Evolutionary conservation across 495 filamentous ascomycete species (phyloP).

Genomic region (Viridothelium virens): DNA sequence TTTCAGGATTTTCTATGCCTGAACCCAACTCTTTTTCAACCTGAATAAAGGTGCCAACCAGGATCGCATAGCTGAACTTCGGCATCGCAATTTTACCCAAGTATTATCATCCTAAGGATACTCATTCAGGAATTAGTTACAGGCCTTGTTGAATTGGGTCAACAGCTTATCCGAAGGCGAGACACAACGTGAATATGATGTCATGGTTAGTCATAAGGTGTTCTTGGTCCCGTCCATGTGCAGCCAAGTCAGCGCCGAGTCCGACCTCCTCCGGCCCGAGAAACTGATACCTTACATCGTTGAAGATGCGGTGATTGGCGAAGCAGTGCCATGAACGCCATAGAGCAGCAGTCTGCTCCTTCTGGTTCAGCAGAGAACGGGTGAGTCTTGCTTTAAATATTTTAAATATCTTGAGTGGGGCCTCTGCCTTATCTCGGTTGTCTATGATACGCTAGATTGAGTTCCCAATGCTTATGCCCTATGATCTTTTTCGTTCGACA

Average conservation of each 20-base stretch:
- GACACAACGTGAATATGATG: neutral
- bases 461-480: neutral
- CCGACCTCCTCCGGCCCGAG: constrained; percentile 3
- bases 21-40: no score
- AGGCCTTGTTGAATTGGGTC: no score
- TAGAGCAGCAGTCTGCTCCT: neutral
- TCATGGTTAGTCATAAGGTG: neutral
- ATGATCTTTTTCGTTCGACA: neutral
- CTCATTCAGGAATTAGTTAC: no score
- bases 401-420: neutral
- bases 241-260: neutral
- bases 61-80: no score
- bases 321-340: neutral
- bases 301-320: neutral
- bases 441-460: neutral
- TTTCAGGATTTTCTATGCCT: no score
- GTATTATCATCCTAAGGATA: no score
- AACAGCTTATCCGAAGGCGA: no score
- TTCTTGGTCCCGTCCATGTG: neutral
- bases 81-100: no score
- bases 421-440: neutral
- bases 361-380: neutral
- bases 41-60: no score
- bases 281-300: neutral
- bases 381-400: neutral